Percentiles rank a stretch among this genome's conserved stretches.
Conservation (phyloP, 208 protist genomes). For the Trypanosoma brucei region DNA sequence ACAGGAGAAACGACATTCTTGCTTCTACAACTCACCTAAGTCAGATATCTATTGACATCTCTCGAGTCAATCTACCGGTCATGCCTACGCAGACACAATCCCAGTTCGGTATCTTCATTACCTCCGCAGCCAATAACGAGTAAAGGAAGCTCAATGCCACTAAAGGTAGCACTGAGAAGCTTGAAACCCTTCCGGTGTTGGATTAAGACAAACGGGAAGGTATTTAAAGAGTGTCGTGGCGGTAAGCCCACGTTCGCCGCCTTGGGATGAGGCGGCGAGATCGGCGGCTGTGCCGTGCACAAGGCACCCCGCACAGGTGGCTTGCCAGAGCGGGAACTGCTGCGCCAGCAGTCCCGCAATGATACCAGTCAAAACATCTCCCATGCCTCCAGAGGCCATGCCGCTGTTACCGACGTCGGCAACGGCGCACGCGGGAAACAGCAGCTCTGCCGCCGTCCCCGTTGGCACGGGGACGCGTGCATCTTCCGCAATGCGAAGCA, state of each 20-base stretch:
- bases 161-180: not conserved
- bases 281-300: conserved; percentile 71
- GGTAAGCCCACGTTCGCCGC: conserved; percentile 54
- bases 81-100: no score
- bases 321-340: conserved; percentile 8
- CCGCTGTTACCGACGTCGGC: conserved; percentile 77
- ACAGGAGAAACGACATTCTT: not conserved
- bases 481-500: conserved; percentile 37
- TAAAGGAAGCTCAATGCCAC: not conserved
- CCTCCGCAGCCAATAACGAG: no score
- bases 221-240: conserved; percentile 57
- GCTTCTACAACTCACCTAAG: no score
- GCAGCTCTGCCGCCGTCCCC: not conserved
- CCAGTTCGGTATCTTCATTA: no score
- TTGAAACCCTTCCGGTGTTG: conserved; percentile 3
- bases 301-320: conserved; percentile 48
- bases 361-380: conserved; percentile 75
- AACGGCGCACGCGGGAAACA: conserved; percentile 28
- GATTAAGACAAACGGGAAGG: conserved; percentile 48
- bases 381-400: conserved; percentile 84
- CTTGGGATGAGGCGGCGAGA: conserved; percentile 27
- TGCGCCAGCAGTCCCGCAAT: conserved; percentile 56
- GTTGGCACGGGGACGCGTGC: not conserved
- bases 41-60: no score
- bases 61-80: no score